Conservation (phyloP, 2,329 filamentous ascomycete genomes). For the Penicillium sp. region DNA sequence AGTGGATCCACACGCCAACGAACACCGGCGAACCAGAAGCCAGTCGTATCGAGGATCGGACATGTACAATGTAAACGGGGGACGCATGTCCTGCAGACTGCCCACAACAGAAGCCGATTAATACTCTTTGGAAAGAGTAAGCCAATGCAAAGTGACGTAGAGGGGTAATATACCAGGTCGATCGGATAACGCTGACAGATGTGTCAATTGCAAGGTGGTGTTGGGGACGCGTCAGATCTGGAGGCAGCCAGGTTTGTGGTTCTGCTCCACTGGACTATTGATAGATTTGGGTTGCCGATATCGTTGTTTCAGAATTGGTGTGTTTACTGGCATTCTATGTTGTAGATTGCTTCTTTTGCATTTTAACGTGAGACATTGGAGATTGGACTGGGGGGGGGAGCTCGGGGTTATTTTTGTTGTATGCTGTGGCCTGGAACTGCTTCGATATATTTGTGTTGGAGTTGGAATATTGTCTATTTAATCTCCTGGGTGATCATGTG, state of each 20-base stretch:
- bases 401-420: slow-evolving; percentile 4
- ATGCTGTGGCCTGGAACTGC: background rate
- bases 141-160: slow-evolving; percentile 6
- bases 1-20: slow-evolving; percentile 2
- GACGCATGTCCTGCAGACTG: slow-evolving; percentile 1
- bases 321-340: slow-evolving; percentile 5
- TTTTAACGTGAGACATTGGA: slow-evolving; percentile 5
- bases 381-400: background rate
- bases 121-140: background rate
- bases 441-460: background rate
- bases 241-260: slow-evolving; percentile 11
- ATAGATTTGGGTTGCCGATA: slow-evolving; percentile 12
- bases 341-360: slow-evolving; percentile 9
- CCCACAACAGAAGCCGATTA: background rate
- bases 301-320: slow-evolving; percentile 16
- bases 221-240: slow-evolving; percentile 21
- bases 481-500: background rate
- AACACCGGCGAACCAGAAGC: background rate
- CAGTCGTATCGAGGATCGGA: background rate
- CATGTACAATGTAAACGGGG: background rate
- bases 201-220: background rate
- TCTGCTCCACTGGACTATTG: slow-evolving; percentile 18
- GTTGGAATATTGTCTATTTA: background rate
- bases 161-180: background rate
- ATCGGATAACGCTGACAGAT: background rate